phyloP scores from a whole-genome alignment of 257 asterid genomes.

The Oldenlandia corymbosa region DNA sequence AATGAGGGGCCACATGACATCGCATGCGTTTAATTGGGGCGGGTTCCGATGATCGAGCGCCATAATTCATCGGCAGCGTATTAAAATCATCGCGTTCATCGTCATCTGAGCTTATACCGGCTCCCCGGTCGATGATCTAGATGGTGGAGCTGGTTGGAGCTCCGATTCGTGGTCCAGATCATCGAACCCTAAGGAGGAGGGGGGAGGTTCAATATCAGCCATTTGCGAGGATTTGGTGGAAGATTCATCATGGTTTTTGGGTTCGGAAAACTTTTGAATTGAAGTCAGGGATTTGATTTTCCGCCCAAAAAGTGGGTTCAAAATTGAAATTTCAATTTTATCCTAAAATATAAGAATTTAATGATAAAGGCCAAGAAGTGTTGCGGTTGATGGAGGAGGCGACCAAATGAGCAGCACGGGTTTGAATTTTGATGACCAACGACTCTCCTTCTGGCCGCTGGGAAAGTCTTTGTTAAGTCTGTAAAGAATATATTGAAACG shows the following conservation, averaged over 20 bases:
- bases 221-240: too few species aligned
- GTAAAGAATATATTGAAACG: too few species aligned
- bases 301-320: constrained; percentile 5
- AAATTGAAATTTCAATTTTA: not conserved
- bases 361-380: too few species aligned
- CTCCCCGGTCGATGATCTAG: constrained; percentile 22
- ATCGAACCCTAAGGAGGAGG: constrained; percentile 81
- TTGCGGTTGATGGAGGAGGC: too few species aligned
- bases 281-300: not conserved
- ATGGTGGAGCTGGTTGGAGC: constrained; percentile 22
- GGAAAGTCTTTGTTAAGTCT: too few species aligned
- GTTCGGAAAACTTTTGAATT: not conserved
- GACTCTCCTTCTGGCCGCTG: too few species aligned
- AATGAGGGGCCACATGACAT: constrained; percentile 45
- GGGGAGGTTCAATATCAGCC: constrained; percentile 65
- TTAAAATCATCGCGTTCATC: constrained; percentile 46
- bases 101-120: constrained; percentile 19
- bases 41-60: constrained; percentile 22
- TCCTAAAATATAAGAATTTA: too few species aligned
- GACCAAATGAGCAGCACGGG: too few species aligned
- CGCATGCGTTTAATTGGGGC: constrained; percentile 56
- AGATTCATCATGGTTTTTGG: too few species aligned
- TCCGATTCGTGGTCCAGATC: constrained; percentile 53
- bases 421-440: too few species aligned
- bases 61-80: constrained; percentile 28